Conservation (phyloP, 768 basidiomycete species). For the Termitomyces sp. region DNA sequence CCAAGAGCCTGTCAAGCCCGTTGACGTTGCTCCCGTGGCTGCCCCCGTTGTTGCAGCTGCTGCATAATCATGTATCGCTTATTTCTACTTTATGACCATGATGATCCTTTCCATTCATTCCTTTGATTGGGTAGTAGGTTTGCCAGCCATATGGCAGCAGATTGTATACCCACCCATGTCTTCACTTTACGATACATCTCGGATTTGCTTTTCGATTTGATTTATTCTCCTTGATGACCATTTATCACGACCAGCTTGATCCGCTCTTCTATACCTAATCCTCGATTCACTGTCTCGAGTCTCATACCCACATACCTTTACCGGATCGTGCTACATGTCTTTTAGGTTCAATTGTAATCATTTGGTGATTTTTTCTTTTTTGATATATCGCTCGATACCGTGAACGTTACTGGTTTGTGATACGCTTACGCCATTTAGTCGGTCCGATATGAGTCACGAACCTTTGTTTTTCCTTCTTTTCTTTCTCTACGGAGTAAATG, state of each 20-base stretch:
- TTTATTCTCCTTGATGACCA: slow-evolving; percentile 41
- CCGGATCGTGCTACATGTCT: slow-evolving; percentile 54
- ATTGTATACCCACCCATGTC: slow-evolving; percentile 19
- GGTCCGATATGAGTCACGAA: slow-evolving; percentile 20
- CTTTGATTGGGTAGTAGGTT: slow-evolving; percentile 23
- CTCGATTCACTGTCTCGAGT: slow-evolving; percentile 53
- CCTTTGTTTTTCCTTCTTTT: slow-evolving; percentile 11
- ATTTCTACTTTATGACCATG: slow-evolving; percentile 34
- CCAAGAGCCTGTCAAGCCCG: slow-evolving; percentile 28
- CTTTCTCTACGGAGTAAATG: slow-evolving; percentile 36
- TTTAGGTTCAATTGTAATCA: slow-evolving; percentile 57
- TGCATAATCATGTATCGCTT: slow-evolving; percentile 48
- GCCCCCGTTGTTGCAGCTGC: slow-evolving; percentile 73
- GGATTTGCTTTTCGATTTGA: slow-evolving; percentile 57
- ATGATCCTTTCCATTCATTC: slow-evolving; percentile 27
- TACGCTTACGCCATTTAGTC: slow-evolving; percentile 12
- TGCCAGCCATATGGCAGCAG: background rate
- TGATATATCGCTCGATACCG: background rate
- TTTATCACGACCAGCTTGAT: slow-evolving; percentile 61
- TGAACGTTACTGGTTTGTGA: background rate
- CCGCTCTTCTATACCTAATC: slow-evolving; percentile 62
- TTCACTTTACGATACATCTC: slow-evolving; percentile 44
- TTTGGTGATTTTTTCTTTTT: slow-evolving; percentile 25
- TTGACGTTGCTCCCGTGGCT: slow-evolving; percentile 46
- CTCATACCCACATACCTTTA: slow-evolving; percentile 56